A percentile compares a stretch with the other conserved stretches of the same genome.
These are phyloP conservation scores for Glaciozyma antarctica DNA, from an alignment of 768 basidiomycete genomes.

Conservation along the genomic window DNA sequence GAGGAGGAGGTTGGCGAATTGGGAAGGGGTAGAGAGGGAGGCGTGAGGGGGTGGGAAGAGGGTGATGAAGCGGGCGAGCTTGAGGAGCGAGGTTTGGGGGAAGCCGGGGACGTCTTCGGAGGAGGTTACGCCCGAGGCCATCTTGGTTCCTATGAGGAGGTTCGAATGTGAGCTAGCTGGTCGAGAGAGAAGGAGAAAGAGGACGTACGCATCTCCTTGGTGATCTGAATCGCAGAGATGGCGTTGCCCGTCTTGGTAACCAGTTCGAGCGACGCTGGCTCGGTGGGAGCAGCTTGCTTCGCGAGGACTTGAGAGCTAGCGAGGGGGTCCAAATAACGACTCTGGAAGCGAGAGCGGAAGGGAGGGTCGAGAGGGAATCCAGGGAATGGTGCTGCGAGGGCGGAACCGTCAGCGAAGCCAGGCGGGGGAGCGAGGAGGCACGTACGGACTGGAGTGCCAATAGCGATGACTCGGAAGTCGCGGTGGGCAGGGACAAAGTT, in stretches of 20 bases:
- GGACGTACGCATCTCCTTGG: slow-evolving; percentile 16
- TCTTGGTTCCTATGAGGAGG: slow-evolving; percentile 8
- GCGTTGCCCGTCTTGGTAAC: slow-evolving; percentile 11
- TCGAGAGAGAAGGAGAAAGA: neutral
- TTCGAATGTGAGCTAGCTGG: neutral
- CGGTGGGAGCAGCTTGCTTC: neutral
- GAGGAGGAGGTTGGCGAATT: slow-evolving; percentile 11
- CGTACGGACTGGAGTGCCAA: slow-evolving; percentile 23
- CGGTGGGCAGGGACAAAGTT: slow-evolving; percentile 14
- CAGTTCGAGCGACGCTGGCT: neutral
- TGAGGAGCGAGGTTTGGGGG: slow-evolving; percentile 24
- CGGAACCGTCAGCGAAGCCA: too few species aligned
- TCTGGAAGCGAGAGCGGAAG: slow-evolving; percentile 24
- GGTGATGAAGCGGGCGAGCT: slow-evolving; percentile 22
- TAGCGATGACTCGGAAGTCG: slow-evolving; percentile 23
- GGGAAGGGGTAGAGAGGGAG: neutral
- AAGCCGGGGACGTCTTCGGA: slow-evolving; percentile 20
- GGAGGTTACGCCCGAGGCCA: slow-evolving; percentile 16
- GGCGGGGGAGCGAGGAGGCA: neutral
- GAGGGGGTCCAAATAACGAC: slow-evolving; percentile 24
- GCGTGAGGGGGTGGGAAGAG: slow-evolving; percentile 11
- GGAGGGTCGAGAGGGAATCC: slow-evolving; percentile 27
- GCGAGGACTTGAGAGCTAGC: slow-evolving; percentile 12
- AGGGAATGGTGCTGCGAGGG: slow-evolving; percentile 17
- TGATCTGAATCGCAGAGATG: slow-evolving; percentile 8